These are phyloP conservation scores for Xylariomycetidae sp. DNA, from an alignment of 2,329 filamentous ascomycete genomes.

Conservation along the genomic window DNA sequence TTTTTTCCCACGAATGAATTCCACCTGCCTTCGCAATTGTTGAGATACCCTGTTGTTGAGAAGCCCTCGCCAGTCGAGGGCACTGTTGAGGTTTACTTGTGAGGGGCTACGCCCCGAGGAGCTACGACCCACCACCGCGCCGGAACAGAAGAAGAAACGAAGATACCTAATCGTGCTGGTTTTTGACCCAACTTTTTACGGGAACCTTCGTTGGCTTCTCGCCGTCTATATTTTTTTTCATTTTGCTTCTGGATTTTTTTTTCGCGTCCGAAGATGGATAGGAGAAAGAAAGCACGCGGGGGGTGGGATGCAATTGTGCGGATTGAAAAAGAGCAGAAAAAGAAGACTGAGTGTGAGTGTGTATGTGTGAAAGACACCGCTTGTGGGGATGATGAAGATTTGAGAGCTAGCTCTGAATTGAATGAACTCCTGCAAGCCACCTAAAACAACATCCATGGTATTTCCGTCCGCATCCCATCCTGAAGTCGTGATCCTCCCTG, in stretches of 20 bases:
- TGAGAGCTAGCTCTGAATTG: slow-evolving; percentile 1
- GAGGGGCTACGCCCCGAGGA: slow-evolving; percentile 8
- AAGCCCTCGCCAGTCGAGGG: slow-evolving; percentile 17
- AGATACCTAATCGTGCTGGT: slow-evolving; percentile 4
- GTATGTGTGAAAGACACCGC: no score
- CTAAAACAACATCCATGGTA: no score
- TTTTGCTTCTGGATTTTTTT: slow-evolving; percentile 1
- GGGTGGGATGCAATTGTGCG: no score
- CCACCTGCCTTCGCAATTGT: slow-evolving; percentile 13
- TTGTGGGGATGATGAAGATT: background rate
- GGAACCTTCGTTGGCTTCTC: background rate
- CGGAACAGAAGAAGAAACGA: slow-evolving; percentile 9
- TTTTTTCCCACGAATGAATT: no score
- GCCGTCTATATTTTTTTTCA: background rate
- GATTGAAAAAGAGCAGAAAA: no score
- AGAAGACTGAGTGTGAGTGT: no score
- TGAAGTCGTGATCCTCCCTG: no score
- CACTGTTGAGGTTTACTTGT: slow-evolving; percentile 11
- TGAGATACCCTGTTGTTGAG: slow-evolving; percentile 21
- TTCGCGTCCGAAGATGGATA: no score
- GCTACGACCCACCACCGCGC: slow-evolving; percentile 6
- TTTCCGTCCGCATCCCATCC: background rate
- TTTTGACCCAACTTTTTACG: slow-evolving; percentile 3
- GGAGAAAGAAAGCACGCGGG: no score
- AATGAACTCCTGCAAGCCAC: background rate